phyloP scores from a whole-genome alignment of 352 stramenopile species.

The Globisporangium abappressorium region DNA sequence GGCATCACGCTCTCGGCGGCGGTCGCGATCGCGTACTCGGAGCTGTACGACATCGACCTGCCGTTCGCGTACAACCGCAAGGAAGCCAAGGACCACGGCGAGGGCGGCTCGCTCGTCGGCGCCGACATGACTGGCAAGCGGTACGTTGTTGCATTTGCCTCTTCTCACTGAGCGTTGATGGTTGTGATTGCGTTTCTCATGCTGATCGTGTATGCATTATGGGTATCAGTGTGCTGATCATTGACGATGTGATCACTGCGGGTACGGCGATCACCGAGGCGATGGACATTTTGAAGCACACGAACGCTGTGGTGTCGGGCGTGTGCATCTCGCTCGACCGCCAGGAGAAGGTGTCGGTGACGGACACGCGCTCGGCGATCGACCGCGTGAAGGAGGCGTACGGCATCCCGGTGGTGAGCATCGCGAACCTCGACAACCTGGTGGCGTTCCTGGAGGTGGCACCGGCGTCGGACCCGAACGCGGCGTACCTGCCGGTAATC shows the following conservation, averaged over 20 bases:
- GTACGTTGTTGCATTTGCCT: conserved; percentile 25
- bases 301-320: conserved; percentile 92
- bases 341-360: conserved; percentile 94
- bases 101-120: conserved; percentile 96
- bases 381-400: conserved; percentile 91
- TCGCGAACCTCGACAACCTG: conserved; percentile 92
- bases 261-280: conserved; percentile 98
- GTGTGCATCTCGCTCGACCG: conserved; percentile 98
- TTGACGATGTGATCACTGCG: conserved; percentile 99
- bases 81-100: conserved; percentile 99
- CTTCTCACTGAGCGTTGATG: background rate
- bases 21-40: conserved; percentile 92
- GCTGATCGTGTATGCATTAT: conserved; percentile 17
- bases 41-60: conserved; percentile 90
- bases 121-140: conserved; percentile 93
- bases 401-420: conserved; percentile 91
- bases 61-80: conserved; percentile 99
- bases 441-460: conserved; percentile 82
- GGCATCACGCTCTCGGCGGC: conserved; percentile 96
- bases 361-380: conserved; percentile 92
- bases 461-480: conserved; percentile 43
- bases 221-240: conserved; percentile 88
- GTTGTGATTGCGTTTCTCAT: background rate
- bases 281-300: conserved; percentile 86
- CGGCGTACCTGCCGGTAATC: conserved; percentile 65